phyloP scores from a whole-genome alignment of 2,329 filamentous ascomycete genomes.

The Ophiostoma ips region DNA sequence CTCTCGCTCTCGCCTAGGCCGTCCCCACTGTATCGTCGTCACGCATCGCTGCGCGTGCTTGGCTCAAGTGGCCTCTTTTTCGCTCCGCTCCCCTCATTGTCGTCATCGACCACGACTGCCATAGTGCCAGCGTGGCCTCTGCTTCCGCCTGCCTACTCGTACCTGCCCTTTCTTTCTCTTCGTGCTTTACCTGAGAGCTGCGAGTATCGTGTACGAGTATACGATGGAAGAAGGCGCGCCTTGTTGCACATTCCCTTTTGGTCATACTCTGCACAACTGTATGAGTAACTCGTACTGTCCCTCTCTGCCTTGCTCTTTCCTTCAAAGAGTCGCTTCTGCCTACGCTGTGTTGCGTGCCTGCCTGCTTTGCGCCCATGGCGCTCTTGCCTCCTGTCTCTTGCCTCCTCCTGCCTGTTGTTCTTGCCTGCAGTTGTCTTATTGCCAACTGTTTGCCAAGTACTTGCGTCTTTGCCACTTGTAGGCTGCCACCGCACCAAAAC shows the following conservation, averaged over 20 bases:
- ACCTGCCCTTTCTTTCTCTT: too few species aligned
- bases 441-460: conserved; percentile 11
- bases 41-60: background rate
- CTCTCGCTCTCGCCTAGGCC: background rate
- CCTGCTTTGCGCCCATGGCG: background rate
- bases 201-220: too few species aligned
- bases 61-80: background rate
- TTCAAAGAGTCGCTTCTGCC: background rate
- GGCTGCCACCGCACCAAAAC: conserved; percentile 14
- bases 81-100: background rate
- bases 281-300: background rate
- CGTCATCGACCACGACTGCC: background rate
- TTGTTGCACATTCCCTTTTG: background rate
- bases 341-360: background rate
- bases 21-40: background rate
- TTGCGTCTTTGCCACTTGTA: conserved; percentile 17
- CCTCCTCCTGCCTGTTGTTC: conserved; percentile 5
- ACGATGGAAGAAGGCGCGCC: too few species aligned
- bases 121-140: too few species aligned
- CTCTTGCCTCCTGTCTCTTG: background rate
- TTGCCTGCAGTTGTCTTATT: conserved; percentile 2
- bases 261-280: too few species aligned
- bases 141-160: background rate
- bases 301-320: background rate
- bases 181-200: too few species aligned